Percentiles rank a stretch among this genome's conserved stretches.
Evolutionary conservation across 2,329 filamentous ascomycete genomes (phyloP).

Genomic region (Hypomyces perniciosus): DNA sequence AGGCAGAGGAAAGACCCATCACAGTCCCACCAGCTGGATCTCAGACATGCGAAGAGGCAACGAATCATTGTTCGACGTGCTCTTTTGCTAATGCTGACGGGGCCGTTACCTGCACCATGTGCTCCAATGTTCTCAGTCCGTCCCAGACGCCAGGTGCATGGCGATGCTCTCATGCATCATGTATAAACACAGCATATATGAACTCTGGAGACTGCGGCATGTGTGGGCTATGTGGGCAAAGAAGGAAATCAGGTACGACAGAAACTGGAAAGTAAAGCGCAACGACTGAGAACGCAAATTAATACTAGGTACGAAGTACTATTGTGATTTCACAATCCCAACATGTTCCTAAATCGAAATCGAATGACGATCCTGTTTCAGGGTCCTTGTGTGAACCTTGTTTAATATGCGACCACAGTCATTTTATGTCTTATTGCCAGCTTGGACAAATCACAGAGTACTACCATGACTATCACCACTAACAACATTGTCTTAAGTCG

Average conservation of each 20-base stretch:
- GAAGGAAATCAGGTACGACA: constrained; percentile 16
- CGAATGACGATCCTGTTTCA: too few relatives aligned
- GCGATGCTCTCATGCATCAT: constrained; percentile 53
- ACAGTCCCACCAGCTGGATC: neutral
- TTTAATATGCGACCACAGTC: too few relatives aligned
- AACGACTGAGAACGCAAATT: too few relatives aligned
- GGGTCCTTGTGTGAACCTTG: too few relatives aligned
- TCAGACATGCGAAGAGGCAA: neutral
- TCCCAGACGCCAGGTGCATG: constrained; percentile 52
- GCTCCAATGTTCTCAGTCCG: constrained; percentile 61
- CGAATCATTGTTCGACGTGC: constrained; percentile 52
- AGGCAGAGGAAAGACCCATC: too few relatives aligned
- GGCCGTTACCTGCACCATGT: constrained; percentile 59
- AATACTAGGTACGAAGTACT: too few relatives aligned
- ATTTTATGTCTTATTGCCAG: neutral
- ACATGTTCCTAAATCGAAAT: too few relatives aligned
- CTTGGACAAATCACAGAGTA: too few relatives aligned
- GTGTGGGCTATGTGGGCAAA: constrained; percentile 63
- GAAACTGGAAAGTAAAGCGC: too few relatives aligned
- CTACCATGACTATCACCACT: neutral
- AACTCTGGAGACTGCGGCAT: constrained; percentile 64
- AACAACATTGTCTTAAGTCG: constrained; percentile 28
- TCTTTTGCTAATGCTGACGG: constrained; percentile 55
- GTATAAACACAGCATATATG: constrained; percentile 52
- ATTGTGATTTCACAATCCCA: too few relatives aligned